Base-by-base conservation (phyloP, 176 grass and related monocot genomes). In the Aechmea fasciata region DNA sequence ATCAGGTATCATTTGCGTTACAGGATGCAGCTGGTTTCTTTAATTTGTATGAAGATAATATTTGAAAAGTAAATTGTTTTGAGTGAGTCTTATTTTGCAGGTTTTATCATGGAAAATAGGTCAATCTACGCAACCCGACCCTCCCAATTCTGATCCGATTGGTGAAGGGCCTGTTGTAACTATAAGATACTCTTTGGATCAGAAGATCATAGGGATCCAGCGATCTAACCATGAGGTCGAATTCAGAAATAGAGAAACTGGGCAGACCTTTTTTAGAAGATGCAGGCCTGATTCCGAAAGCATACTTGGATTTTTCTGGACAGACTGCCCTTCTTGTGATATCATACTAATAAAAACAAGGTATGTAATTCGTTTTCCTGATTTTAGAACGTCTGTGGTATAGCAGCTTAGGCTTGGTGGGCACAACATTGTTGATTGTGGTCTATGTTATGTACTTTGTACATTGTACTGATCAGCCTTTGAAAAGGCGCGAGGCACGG, bases 301-400 rank as follows among this genome's bases (percentile, higher is more conserved):
- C 53, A 82, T 92, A 81, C 89, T 92, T 53, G 86, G 89, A 18
- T 92, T 97, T 80, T 90, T 97, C 82, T 97, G 93, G 93, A 92
- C 93, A 69, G 93, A 92, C 71, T 92, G 84, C 73, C 89, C 89
- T 52, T 85, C 89, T 57, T 97, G 93, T 77, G 93, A 97, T 81
- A 71, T 92, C 28, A 83, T 97, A 85, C 65, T 97, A 47, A 73
- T 97, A 63, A 97, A 97, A 87, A 92, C 86, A 92, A 92, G 86
- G 93, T 97, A 54, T 59, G 15, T 81, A 10, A 18, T 71, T 75
- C 1, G 0, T 57, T n/a, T 52, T 80, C 11, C 47, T 61, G 55
- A 18, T 20, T 61, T 61, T 61, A 18, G 55, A 22, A 61, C n/a
- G 55, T 17, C n/a, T 10, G 10, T 7, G 7, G 3, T 61, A 61